Percentiles rank a stretch among this genome's conserved stretches.
Conservation (phyloP, 2,329 filamentous ascomycete genomes). For the Chrysosphaeria jannelii region DNA sequence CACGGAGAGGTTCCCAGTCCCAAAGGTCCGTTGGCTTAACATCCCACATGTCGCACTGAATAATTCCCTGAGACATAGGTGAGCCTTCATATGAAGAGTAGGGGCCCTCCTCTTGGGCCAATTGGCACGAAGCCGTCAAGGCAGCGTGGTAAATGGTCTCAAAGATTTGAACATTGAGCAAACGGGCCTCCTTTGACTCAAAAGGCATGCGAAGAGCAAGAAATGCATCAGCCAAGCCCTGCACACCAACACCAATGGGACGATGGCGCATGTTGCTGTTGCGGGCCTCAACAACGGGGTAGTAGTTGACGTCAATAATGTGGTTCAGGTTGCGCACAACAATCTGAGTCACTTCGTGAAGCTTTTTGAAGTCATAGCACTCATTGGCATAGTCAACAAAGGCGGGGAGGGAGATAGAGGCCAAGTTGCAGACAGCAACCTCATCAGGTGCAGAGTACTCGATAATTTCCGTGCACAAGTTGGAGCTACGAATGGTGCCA, state of each 20-base stretch:
- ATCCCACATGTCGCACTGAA: constrained; percentile 98
- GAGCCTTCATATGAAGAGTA: constrained; percentile 85
- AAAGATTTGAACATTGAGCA: constrained; percentile 95
- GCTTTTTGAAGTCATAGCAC: constrained; percentile 81
- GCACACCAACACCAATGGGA: constrained; percentile 86
- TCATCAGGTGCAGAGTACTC: constrained; percentile 95
- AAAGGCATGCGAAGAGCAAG: constrained; percentile 88
- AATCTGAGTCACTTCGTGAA: constrained; percentile 80
- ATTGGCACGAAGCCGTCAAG: constrained; percentile 60
- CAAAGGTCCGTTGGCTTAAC: constrained; percentile 80
- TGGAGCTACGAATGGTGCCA: constrained; percentile 92
- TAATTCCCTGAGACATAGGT: constrained; percentile 76
- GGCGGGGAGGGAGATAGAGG: constrained; percentile 70
- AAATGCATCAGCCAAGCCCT: constrained; percentile 94
- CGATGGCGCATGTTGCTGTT: constrained; percentile 96
- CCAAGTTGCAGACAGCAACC: constrained; percentile 94
- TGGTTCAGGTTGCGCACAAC: constrained; percentile 90
- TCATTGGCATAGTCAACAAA: constrained; percentile 69
- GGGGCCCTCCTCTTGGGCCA: constrained; percentile 55
- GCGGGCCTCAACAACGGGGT: constrained; percentile 77
- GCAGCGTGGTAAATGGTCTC: constrained; percentile 98
- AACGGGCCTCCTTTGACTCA: constrained; percentile 75
- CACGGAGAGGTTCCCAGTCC: constrained; percentile 81
- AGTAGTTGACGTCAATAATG: constrained; percentile 96
- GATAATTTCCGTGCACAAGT: constrained; percentile 94